phyloP scores from a whole-genome alignment of 371 early-diverging fungal species.

The Haplosporangium sp. region DNA sequence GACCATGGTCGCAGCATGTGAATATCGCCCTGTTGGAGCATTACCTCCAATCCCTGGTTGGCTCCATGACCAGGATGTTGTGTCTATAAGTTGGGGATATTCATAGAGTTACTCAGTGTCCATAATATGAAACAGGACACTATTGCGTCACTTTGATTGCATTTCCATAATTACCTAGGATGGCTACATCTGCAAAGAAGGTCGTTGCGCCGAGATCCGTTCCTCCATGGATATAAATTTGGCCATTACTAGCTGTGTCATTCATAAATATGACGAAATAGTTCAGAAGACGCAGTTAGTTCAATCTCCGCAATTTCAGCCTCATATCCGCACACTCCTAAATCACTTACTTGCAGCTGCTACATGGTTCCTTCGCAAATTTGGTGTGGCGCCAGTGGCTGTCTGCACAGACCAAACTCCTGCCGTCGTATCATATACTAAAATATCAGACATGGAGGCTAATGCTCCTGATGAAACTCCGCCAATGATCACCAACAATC shows the following conservation, averaged over 20 bases:
- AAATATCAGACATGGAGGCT: slow-evolving; percentile 43
- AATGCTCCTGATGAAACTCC: slow-evolving; percentile 38
- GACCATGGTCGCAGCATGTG: slow-evolving; percentile 45
- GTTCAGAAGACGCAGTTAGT: background rate
- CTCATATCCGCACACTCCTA: too few relatives aligned
- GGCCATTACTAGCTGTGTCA: slow-evolving; percentile 28
- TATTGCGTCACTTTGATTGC: background rate
- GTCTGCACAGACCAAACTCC: slow-evolving; percentile 50
- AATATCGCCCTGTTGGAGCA: slow-evolving; percentile 47
- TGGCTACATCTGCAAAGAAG: slow-evolving; percentile 46
- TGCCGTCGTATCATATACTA: slow-evolving; percentile 38
- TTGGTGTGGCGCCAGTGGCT: slow-evolving; percentile 48
- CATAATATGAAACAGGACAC: background rate
- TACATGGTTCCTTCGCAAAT: slow-evolving; percentile 41
- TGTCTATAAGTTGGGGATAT: slow-evolving; percentile 15
- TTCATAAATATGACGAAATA: slow-evolving; percentile 9
- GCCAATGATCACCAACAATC: slow-evolving; percentile 42
- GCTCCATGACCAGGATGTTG: slow-evolving; percentile 50
- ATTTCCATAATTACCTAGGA: slow-evolving; percentile 34
- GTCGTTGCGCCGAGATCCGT: slow-evolving; percentile 35
- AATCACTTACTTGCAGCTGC: slow-evolving; percentile 41
- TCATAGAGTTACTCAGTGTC: background rate
- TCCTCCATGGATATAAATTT: slow-evolving; percentile 52
- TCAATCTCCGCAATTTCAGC: background rate
- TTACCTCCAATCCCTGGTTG: slow-evolving; percentile 49